phyloP scores from a whole-genome alignment of 2,329 filamentous ascomycete genomes.

The Colletotrichum sidae region DNA sequence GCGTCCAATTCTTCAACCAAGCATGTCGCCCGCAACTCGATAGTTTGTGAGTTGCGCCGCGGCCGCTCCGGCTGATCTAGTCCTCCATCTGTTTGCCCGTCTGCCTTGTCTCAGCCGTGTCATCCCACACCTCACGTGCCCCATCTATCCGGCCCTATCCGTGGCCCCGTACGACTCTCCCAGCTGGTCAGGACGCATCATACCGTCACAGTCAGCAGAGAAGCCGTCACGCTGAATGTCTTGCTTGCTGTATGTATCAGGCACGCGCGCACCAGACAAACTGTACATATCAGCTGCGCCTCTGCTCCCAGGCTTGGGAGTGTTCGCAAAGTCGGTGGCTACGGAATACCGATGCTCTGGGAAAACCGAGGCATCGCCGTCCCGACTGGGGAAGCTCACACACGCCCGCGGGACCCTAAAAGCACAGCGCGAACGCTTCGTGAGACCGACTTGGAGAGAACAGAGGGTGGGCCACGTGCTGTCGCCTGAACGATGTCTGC shows the following conservation, averaged over 20 bases:
- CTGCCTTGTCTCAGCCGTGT: conserved; percentile 4
- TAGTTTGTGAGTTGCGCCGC: background rate
- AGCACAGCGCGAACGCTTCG: too few species aligned
- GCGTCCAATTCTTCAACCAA: background rate
- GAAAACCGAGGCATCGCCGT: too few species aligned
- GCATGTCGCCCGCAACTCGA: background rate
- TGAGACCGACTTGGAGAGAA: too few species aligned
- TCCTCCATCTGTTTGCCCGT: background rate
- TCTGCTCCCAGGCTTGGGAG: too few species aligned
- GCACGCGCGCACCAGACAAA: background rate
- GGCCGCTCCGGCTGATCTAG: background rate
- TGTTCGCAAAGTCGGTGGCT: too few species aligned
- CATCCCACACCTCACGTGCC: conserved; percentile 2
- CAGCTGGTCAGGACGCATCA: background rate
- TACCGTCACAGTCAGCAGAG: background rate
- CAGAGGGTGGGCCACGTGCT: too few species aligned
- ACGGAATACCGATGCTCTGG: too few species aligned
- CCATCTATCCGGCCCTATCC: background rate
- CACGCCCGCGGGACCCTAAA: too few species aligned
- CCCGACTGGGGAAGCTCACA: too few species aligned
- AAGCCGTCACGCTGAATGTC: background rate
- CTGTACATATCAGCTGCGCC: too few species aligned
- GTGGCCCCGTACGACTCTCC: background rate
- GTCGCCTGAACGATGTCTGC: too few species aligned
- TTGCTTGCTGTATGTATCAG: background rate